Conservation (phyloP, 495 filamentous ascomycete genomes). For the Acidiella bohemica region DNA sequence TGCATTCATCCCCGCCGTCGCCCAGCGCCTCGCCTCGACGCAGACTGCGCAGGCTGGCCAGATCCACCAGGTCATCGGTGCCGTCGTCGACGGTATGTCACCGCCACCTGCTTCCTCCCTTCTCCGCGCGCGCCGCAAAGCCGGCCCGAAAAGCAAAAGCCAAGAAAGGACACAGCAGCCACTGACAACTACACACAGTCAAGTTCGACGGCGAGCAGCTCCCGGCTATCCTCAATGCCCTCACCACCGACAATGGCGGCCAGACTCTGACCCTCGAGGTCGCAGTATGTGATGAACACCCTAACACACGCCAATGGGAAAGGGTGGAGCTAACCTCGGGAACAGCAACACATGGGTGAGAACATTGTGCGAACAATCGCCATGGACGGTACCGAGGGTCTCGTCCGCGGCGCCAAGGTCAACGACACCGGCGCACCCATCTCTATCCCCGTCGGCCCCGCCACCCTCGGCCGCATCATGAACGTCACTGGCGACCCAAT, state of each 20-base stretch:
- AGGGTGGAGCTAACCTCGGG: background rate
- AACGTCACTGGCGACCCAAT: slow-evolving; percentile 99
- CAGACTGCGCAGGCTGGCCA: slow-evolving; percentile 28
- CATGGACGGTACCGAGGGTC: slow-evolving; percentile 99
- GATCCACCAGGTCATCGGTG: slow-evolving; percentile 47
- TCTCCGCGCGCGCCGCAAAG: slow-evolving; percentile 17
- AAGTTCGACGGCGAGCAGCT: slow-evolving; percentile 95
- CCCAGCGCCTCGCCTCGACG: slow-evolving; percentile 27
- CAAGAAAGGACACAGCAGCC: slow-evolving; percentile 30
- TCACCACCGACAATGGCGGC: slow-evolving; percentile 79
- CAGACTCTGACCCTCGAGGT: slow-evolving; percentile 95
- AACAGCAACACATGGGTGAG: slow-evolving; percentile 97
- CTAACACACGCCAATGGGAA: background rate
- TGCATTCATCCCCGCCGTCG: slow-evolving; percentile 25
- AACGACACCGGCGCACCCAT: slow-evolving; percentile 88
- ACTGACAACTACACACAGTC: slow-evolving; percentile 37
- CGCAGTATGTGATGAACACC: slow-evolving; percentile 49
- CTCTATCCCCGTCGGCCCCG: slow-evolving; percentile 90
- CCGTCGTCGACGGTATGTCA: slow-evolving; percentile 58
- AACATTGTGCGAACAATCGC: slow-evolving; percentile 99
- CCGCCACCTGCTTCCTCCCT: slow-evolving; percentile 4
- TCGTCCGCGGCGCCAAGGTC: slow-evolving; percentile 74
- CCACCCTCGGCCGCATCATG: slow-evolving; percentile 96
- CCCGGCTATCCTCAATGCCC: slow-evolving; percentile 93
- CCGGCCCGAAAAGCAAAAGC: too few relatives aligned